Percentiles rank a stretch among this genome's conserved stretches.
Evolutionary conservation across 2,329 filamentous ascomycete genomes (phyloP).

Genomic region (Purpureocillium takamizusanense): DNA sequence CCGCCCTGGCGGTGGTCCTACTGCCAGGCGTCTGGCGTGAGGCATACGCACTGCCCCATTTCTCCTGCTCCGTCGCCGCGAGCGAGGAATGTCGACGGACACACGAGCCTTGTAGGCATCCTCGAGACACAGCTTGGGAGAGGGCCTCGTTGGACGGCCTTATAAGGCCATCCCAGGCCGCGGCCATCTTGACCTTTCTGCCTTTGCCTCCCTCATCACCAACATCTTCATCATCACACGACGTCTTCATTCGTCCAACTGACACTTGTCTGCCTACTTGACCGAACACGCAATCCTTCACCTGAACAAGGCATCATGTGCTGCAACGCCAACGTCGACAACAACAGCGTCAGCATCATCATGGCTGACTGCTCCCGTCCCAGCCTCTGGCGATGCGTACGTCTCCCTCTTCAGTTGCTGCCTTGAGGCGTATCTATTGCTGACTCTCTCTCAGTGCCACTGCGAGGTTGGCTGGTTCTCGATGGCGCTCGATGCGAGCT

Average conservation of each 20-base stretch:
- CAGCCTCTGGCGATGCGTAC: conserved; percentile 9
- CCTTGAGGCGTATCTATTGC: background rate
- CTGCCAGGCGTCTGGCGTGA: conserved; percentile 1
- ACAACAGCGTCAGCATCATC: background rate
- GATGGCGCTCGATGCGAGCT: conserved; percentile 7
- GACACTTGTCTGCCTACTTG: too few relatives aligned
- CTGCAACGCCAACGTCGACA: background rate
- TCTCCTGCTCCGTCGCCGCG: background rate
- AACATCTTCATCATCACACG: too few relatives aligned
- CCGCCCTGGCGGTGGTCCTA: background rate
- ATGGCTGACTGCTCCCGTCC: background rate
- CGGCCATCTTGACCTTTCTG: too few relatives aligned
- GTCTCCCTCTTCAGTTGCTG: background rate
- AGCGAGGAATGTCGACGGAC: too few relatives aligned
- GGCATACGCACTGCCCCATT: background rate
- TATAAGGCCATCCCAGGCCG: conserved; percentile 2
- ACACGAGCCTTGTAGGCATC: too few relatives aligned
- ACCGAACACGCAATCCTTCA: too few relatives aligned
- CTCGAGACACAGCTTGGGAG: too few relatives aligned
- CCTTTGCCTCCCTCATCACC: background rate
- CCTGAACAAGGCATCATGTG: background rate
- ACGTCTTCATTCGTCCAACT: too few relatives aligned
- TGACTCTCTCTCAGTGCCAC: conserved; percentile 9
- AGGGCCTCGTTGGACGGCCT: background rate
- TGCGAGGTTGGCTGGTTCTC: conserved; percentile 13